phyloP scores from a whole-genome alignment of 441 rosid genomes.

The Biscutella laevigata region DNA sequence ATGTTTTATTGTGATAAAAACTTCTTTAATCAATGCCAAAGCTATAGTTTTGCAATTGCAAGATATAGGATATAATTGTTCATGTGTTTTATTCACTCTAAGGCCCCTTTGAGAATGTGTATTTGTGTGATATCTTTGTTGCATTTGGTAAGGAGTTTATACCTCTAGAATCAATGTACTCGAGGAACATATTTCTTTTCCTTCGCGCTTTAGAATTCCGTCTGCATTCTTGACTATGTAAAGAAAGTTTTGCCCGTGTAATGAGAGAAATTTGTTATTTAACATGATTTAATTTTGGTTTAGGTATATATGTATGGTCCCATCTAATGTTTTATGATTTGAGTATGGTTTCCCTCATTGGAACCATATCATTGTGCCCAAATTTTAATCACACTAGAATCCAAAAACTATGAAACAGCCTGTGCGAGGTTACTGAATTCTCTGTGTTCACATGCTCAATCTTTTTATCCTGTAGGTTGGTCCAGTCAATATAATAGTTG shows the following conservation, averaged over 20 bases:
- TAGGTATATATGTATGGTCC: background rate
- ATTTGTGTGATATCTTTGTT: background rate
- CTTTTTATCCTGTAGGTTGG: conserved; percentile 44
- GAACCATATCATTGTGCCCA: background rate
- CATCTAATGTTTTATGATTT: background rate
- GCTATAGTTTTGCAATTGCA: too few species aligned
- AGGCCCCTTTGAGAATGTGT: background rate
- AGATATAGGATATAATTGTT: too few species aligned
- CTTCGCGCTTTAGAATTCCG: background rate
- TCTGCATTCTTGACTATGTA: background rate
- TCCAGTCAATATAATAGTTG: conserved; percentile 83
- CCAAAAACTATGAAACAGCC: background rate
- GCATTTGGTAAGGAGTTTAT: background rate
- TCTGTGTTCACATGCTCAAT: conserved; percentile 2
- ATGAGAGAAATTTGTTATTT: background rate
- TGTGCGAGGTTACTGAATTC: background rate
- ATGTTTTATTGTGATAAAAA: background rate
- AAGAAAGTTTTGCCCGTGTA: background rate
- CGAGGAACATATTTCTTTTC: background rate
- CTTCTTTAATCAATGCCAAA: background rate
- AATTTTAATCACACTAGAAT: background rate
- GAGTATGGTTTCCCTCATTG: background rate
- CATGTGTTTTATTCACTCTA: too few species aligned
- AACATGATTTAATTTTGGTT: background rate
- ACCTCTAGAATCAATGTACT: background rate